Conservation (phyloP, 208 protist genomes). For the Trypanosoma cruzi region DNA sequence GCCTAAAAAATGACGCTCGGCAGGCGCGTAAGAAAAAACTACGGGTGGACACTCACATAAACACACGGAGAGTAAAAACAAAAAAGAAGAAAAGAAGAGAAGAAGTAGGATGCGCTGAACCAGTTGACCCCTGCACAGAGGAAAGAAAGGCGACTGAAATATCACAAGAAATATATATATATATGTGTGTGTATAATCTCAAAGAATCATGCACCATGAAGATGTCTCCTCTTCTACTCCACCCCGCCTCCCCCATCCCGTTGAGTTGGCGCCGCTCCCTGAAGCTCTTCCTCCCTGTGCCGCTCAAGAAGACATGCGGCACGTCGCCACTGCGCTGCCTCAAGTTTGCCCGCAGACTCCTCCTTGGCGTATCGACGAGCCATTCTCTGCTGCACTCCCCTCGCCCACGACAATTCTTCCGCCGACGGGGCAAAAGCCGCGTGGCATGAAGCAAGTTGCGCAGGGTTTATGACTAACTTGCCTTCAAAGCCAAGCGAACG, state of each 20-base stretch:
- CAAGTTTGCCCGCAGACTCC: slow-evolving; percentile 30
- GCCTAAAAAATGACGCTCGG: not conserved
- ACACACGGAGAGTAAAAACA: not conserved
- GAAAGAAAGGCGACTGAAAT: not conserved
- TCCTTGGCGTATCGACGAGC: slow-evolving; percentile 26
- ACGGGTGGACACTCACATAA: not conserved
- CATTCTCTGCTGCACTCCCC: slow-evolving; percentile 27
- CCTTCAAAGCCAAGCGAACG: slow-evolving; percentile 81
- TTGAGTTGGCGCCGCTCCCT: not conserved
- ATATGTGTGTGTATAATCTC: no score
- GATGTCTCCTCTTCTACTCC: not conserved
- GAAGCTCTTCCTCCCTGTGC: slow-evolving; percentile 7
- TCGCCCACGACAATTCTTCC: slow-evolving; percentile 70
- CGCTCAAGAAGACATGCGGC: slow-evolving; percentile 18
- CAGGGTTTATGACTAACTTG: slow-evolving; percentile 72
- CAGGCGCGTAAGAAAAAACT: not conserved
- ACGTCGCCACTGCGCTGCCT: slow-evolving; percentile 34
- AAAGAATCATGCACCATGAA: not conserved
- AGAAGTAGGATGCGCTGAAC: not conserved
- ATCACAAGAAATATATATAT: no score
- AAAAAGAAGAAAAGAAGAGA: slow-evolving; percentile 8
- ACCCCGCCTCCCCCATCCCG: not conserved
- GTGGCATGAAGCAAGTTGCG: slow-evolving; percentile 71
- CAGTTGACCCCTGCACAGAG: not conserved
- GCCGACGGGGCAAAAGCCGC: slow-evolving; percentile 53